Conservation (phyloP, 345 rosid genomes). For the Lumnitzera racemosa region DNA sequence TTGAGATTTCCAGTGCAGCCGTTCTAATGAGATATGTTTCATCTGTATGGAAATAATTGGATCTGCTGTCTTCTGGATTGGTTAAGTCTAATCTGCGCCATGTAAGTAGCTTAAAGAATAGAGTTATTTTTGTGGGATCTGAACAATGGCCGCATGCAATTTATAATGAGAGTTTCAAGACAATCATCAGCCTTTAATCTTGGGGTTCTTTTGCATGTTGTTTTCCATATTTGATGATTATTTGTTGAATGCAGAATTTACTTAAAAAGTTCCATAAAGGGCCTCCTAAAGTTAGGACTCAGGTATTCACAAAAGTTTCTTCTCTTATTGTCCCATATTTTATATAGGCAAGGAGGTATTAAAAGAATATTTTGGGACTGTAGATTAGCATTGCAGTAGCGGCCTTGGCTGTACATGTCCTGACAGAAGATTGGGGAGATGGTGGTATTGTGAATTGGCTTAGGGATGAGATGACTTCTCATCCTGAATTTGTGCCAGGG, state of each 20-base stretch:
- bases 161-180: too few species aligned
- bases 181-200: background rate
- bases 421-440: slow-evolving; percentile 94
- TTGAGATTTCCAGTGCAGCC: too few species aligned
- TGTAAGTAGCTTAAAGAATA: too few species aligned
- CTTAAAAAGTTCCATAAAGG: slow-evolving; percentile 92
- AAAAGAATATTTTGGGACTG: slow-evolving; percentile 18
- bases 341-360: background rate
- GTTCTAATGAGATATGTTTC: too few species aligned
- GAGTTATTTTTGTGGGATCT: too few species aligned
- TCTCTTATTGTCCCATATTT: background rate
- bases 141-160: too few species aligned
- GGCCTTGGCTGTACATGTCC: slow-evolving; percentile 97
- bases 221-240: slow-evolving; percentile 10
- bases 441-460: slow-evolving; percentile 95
- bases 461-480: slow-evolving; percentile 83
- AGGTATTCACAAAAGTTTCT: slow-evolving; percentile 37
- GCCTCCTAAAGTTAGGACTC: slow-evolving; percentile 96
- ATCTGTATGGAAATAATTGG: too few species aligned
- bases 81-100: too few species aligned
- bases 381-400: slow-evolving; percentile 99
- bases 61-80: too few species aligned
- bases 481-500: slow-evolving; percentile 91
- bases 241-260: slow-evolving; percentile 57
- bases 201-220: slow-evolving; percentile 4